Conservation (phyloP, 495 filamentous ascomycete genomes). For the Penicillium tannophilum region DNA sequence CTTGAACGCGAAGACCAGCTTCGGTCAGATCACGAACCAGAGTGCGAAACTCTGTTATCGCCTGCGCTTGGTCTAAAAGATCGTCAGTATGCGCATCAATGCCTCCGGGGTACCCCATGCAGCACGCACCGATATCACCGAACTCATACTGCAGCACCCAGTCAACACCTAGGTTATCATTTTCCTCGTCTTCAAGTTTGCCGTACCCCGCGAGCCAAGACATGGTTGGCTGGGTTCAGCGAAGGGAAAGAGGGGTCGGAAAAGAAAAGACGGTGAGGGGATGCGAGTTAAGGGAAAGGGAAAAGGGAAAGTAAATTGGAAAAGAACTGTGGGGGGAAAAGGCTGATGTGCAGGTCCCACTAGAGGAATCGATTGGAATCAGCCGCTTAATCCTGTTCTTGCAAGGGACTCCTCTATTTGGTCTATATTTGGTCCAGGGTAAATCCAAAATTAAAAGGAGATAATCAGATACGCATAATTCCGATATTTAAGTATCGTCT, state of each 20-base stretch:
- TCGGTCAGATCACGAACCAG: slow-evolving; percentile 71
- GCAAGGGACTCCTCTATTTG: no score
- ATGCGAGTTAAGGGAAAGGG: background rate
- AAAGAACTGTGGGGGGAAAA: slow-evolving; percentile 6
- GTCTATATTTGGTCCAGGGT: no score
- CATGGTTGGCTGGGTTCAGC: background rate
- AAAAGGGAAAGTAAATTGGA: background rate
- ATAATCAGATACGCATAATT: background rate
- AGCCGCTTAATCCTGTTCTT: background rate
- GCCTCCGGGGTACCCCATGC: background rate
- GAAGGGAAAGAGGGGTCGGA: background rate
- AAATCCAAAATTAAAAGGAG: background rate
- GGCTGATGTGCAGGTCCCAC: slow-evolving; percentile 5
- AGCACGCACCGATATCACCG: slow-evolving; percentile 35
- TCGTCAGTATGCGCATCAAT: slow-evolving; percentile 16
- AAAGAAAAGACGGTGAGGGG: slow-evolving; percentile 11
- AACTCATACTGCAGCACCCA: slow-evolving; percentile 49
- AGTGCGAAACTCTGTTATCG: slow-evolving; percentile 69
- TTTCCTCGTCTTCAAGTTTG: slow-evolving; percentile 27
- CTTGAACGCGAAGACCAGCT: slow-evolving; percentile 81
- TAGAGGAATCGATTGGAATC: slow-evolving; percentile 1
- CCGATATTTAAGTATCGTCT: background rate
- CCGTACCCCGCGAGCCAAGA: slow-evolving; percentile 23
- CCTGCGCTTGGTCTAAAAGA: slow-evolving; percentile 61
- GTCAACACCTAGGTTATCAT: slow-evolving; percentile 45